Base-by-base conservation (phyloP, 2,329 filamentous ascomycete species). In the Bipolaris bicolor region DNA sequence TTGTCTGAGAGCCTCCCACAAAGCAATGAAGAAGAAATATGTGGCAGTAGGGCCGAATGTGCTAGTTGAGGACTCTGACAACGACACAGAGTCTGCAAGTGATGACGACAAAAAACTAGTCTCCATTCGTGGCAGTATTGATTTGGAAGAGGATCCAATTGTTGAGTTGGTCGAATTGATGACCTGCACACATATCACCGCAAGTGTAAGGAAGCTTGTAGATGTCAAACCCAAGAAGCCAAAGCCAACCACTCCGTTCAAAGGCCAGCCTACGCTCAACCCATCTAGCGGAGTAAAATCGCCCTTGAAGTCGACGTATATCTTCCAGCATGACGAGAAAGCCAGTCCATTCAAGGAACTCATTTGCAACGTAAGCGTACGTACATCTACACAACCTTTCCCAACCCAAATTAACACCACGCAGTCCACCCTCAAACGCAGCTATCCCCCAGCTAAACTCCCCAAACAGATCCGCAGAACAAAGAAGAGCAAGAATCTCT, bases 141-240 rank as follows among this genome's bases (percentile, higher is more conserved):
- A 65, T 33, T 52, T 63, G 5, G 60, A 66, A 7, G 63, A 69
- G 49, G 63, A 71, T 45, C 63, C 65, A 24, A 62, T 57, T 1
- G 48, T 66, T 5, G 57, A 63, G 15, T 48, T 50, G 18, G 68
- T 63, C 13, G 55, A 58, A 16, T 11, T 50, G 13, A 56, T 64
- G 44, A 48, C 57, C 0, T 53, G 62, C 39, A 66, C 49, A 5
- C 49, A 51, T 13, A 33, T 68, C 7, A 58, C 55, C 3, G 55
- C 65, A 1, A 65, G 64, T 6, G 60, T 57, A 53, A 63, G 67
- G 39, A 70, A 65, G 54, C 44, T 67, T 18, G 57, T 72, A 5
- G 59, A 70, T 15, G 65, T 69, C 29, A 55, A 59, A 5, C 47
- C 67, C 1, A 61, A 37, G 22, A 65, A 57, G 52, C 58, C 60